phyloP scores from a whole-genome alignment of 169 alveolate genomes.

The Eimeria tenella region DNA sequence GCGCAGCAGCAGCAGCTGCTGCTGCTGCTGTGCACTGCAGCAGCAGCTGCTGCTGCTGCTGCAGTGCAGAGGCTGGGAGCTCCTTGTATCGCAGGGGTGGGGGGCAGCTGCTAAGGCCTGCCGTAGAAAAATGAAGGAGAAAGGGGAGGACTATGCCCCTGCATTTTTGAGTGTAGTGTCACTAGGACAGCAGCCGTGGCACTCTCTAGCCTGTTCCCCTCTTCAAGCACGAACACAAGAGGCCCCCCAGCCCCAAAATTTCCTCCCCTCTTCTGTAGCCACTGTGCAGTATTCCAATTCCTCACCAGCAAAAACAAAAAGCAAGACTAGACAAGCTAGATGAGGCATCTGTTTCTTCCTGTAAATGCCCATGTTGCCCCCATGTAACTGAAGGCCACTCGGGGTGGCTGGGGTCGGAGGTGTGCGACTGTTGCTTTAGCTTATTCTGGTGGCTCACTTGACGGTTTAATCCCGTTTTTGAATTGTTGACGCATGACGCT shows the following conservation, averaged over 20 bases:
- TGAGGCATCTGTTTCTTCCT: neutral
- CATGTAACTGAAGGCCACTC: neutral
- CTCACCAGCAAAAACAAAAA: neutral
- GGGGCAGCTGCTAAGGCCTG: conserved; percentile 62
- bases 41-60: conserved; percentile 56
- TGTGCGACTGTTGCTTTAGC: conserved; percentile 17
- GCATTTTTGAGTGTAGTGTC: conserved; percentile 40
- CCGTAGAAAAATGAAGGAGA: conserved; percentile 33
- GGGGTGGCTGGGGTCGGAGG: neutral
- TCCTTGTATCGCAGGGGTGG: conserved; percentile 26
- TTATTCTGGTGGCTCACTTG: neutral
- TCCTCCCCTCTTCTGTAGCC: conserved; percentile 4
- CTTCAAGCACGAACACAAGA: conserved; percentile 31
- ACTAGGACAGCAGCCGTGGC: conserved; percentile 29
- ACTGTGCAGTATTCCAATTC: neutral
- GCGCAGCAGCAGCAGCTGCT: conserved; percentile 57
- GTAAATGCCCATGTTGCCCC: neutral
- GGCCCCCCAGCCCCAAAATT: conserved; percentile 63
- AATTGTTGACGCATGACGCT: neutral
- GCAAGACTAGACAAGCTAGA: neutral
- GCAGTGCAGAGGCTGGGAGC: conserved; percentile 47
- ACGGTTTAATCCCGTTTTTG: neutral
- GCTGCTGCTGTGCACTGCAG: conserved; percentile 64
- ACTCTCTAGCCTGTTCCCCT: conserved; percentile 56
- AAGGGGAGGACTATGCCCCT: conserved; percentile 60